A percentile compares a stretch with the other conserved stretches of the same genome.
Conservation (phyloP, 495 filamentous ascomycete species). For the Stereocaulon alpinum region DNA sequence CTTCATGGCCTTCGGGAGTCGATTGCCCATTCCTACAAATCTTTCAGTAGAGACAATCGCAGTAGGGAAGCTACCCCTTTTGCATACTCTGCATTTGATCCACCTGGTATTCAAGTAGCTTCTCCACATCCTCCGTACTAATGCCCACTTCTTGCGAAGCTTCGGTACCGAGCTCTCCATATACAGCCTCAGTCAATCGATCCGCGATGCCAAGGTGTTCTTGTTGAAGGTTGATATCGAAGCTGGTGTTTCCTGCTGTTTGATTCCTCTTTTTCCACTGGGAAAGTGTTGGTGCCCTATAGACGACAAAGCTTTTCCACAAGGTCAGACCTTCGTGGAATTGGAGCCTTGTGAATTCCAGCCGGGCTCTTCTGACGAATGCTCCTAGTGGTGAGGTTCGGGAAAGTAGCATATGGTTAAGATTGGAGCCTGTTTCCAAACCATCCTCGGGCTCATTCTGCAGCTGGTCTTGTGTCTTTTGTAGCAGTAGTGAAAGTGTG, state of each 20-base stretch:
- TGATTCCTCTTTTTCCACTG: slow-evolving; percentile 64
- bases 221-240: slow-evolving; percentile 53
- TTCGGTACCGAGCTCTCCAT: slow-evolving; percentile 47
- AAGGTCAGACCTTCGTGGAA: slow-evolving; percentile 66
- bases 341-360: slow-evolving; percentile 72
- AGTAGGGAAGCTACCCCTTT: neutral
- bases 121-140: slow-evolving; percentile 76
- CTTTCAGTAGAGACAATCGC: slow-evolving; percentile 23
- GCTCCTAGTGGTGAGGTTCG: slow-evolving; percentile 71
- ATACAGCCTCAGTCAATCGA: slow-evolving; percentile 47
- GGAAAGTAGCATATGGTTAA: slow-evolving; percentile 40
- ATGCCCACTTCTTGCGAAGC: slow-evolving; percentile 35
- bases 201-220: slow-evolving; percentile 29
- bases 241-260: slow-evolving; percentile 46
- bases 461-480: slow-evolving; percentile 48
- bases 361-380: slow-evolving; percentile 65
- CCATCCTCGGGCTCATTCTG: slow-evolving; percentile 44
- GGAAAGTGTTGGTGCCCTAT: slow-evolving; percentile 61
- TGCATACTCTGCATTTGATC: slow-evolving; percentile 70
- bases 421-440: slow-evolving; percentile 28
- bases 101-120: slow-evolving; percentile 77
- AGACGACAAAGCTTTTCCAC: slow-evolving; percentile 71
- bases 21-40: slow-evolving; percentile 48
- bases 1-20: slow-evolving; percentile 60
- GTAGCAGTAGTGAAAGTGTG: slow-evolving; percentile 44